A percentile compares a stretch with the other conserved stretches of the same genome.
Evolutionary conservation across 768 basidiomycete species (phyloP).

Genomic region (Cystobasidium ongulense): DNA sequence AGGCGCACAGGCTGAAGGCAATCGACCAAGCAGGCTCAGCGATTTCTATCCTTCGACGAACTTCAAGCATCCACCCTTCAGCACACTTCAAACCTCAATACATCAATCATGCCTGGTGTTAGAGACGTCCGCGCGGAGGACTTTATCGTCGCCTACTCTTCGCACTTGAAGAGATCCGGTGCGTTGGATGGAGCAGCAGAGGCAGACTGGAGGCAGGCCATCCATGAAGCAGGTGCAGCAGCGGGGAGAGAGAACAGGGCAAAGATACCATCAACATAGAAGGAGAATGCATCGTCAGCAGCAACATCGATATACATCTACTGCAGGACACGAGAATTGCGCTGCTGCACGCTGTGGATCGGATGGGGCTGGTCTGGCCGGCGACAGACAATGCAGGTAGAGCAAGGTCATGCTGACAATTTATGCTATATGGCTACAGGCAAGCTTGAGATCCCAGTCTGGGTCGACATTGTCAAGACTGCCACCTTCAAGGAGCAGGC

Average conservation of each 20-base stretch:
- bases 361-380: neutral
- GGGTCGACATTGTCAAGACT: constrained; percentile 98
- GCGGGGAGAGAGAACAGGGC: neutral
- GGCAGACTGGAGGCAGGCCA: neutral
- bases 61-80: neutral
- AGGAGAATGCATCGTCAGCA: no score
- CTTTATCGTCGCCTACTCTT: constrained; percentile 40
- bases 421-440: constrained; percentile 48
- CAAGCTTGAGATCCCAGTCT: constrained; percentile 96
- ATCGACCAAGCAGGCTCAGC: neutral
- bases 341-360: neutral
- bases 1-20: no score
- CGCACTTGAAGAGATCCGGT: constrained; percentile 42
- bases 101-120: constrained; percentile 35
- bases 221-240: neutral
- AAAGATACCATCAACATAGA: no score
- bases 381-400: neutral
- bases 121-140: constrained; percentile 40
- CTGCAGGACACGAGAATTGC: no score
- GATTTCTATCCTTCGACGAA: neutral
- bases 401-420: neutral
- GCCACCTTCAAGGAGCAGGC: constrained; percentile 95
- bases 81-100: neutral
- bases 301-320: no score
- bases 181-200: neutral